Conservation (phyloP, 2,329 filamentous ascomycete species). For the Xylariaceae sp. region DNA sequence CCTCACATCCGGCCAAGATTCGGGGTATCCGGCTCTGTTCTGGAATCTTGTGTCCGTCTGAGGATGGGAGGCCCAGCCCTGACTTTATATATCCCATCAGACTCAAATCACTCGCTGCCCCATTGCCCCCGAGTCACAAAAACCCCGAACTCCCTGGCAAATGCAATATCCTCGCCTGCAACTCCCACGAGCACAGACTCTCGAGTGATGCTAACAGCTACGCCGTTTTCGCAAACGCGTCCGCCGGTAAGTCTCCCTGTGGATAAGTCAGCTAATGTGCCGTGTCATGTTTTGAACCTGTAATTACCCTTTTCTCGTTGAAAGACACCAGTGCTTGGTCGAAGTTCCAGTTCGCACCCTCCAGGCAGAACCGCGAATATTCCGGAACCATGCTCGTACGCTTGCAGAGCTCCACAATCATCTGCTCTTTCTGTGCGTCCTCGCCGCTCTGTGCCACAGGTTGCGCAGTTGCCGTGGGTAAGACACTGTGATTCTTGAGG, state of each 20-base stretch:
- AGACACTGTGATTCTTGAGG: conserved; percentile 55
- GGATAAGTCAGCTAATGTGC: conserved; percentile 7
- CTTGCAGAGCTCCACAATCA: conserved; percentile 67
- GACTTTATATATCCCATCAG: too few species aligned
- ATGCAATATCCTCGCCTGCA: conserved; percentile 12
- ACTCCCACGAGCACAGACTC: background rate
- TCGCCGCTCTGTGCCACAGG: conserved; percentile 21
- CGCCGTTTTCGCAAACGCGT: conserved; percentile 32
- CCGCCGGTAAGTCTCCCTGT: conserved; percentile 38
- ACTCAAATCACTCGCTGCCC: too few species aligned
- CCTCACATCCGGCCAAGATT: too few species aligned
- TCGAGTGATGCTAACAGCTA: conserved; percentile 2
- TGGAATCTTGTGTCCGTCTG: too few species aligned
- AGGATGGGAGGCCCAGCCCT: too few species aligned
- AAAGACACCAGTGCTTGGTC: conserved; percentile 69
- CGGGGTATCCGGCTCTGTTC: too few species aligned
- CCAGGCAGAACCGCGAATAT: conserved; percentile 74
- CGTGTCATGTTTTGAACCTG: too few species aligned
- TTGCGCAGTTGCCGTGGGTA: conserved; percentile 34
- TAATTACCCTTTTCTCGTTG: conserved; percentile 62
- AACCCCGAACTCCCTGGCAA: conserved; percentile 15
- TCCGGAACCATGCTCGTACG: conserved; percentile 73
- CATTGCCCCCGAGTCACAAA: too few species aligned
- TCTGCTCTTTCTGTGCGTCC: conserved; percentile 54
- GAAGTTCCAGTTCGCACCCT: conserved; percentile 73